Conservation (phyloP, 1,139 yeast genomes). For the Pneumocystis carinii region DNA sequence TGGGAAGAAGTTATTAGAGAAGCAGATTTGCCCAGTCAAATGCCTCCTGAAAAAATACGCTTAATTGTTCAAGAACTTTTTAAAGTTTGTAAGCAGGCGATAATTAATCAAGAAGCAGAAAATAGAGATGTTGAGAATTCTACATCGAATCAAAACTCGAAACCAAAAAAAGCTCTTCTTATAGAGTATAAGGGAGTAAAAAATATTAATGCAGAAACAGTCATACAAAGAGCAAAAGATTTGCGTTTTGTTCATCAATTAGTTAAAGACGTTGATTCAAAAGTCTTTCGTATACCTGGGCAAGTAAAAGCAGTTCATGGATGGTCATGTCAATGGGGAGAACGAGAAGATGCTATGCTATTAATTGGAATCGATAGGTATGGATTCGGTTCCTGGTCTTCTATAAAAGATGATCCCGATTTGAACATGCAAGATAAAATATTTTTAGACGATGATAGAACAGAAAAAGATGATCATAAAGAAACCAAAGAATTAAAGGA, state of each 20-base stretch:
- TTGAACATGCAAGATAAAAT: conserved; percentile 74
- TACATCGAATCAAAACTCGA: conserved; percentile 24
- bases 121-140: conserved; percentile 37
- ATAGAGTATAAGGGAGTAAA: conserved; percentile 84
- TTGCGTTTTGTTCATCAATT: conserved; percentile 47
- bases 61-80: conserved; percentile 61
- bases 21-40: conserved; percentile 74
- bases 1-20: conserved; percentile 85
- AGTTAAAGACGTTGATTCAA: conserved; percentile 45
- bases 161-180: conserved; percentile 71
- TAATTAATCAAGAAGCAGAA: conserved; percentile 50
- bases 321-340: conserved; percentile 83
- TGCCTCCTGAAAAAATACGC: conserved; percentile 58
- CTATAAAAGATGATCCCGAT: conserved; percentile 88
- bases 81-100: conserved; percentile 44
- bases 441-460: conserved; percentile 39
- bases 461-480: conserved; percentile 17
- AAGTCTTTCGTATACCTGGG: conserved; percentile 41
- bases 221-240: conserved; percentile 69
- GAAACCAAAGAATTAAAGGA: conserved; percentile 24
- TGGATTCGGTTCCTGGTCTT: conserved; percentile 93
- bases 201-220: conserved; percentile 78
- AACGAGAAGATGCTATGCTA: conserved; percentile 71
- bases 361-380: conserved; percentile 77
- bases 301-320: conserved; percentile 70